Evolutionary conservation across 495 filamentous ascomycete genomes (phyloP), one percentile per base, ranked within the genome.

Genomic region (Daldinia loculata): DNA sequence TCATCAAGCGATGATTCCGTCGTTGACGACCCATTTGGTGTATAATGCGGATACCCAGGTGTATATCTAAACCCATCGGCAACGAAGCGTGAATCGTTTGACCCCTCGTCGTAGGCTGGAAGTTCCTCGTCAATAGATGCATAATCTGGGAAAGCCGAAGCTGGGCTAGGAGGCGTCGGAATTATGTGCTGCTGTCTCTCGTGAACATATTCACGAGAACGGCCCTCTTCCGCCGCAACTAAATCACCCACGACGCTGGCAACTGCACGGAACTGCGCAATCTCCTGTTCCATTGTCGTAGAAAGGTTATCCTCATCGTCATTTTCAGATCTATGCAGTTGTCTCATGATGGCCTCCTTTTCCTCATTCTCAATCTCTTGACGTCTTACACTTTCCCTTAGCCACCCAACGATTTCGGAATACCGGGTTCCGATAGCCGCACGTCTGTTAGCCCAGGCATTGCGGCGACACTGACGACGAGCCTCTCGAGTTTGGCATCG

Each of bases 251-350:
- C 83, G 14, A 85, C 63, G 8, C 74, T 75, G 17, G 84, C 78
- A 17, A 80, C 85, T 39, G 80, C 77, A 41, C 84, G 79, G 29
- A 88, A 81, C 32, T 82, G 81, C 2, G 80, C 75, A 50, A 88
- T 80, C 69, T 88, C 84, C 52, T 80, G 74, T 70, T 79, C 78
- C 76, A 79, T 80, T 0, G 72, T 76, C 15, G 75, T 76, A 29
- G 75, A 76, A 12, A 78, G 39, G 14, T 72, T 69, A 39, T 77
- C 75, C n/a, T 71, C 68, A 7, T 75, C 71, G 14, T 74, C 74
- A 45, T 43, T 67, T 8, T 79, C 76, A 0, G 65, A 59, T 19
- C 63, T 39, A 29, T 69, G 56, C 6, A 72, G 8, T 15, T 58
- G 60, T 56, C 67, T 71, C 74, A 77, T 58, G 50, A 80, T 72